Conservation (phyloP, 768 basidiomycete genomes). For the Mycena polygramma region DNA sequence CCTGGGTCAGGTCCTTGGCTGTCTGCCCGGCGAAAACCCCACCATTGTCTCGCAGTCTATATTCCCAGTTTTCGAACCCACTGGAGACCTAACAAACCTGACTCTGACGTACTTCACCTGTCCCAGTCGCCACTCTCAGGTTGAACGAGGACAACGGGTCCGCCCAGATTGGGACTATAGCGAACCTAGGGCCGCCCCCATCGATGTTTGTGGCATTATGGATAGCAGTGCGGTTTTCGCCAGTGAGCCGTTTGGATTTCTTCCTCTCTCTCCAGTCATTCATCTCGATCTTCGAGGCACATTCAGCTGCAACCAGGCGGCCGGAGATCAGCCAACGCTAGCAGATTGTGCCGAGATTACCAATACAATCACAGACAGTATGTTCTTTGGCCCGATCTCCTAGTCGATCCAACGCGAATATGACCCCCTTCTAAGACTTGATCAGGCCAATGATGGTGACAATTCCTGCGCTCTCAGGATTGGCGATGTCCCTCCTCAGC, state of each 20-base stretch:
- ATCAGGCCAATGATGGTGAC: conserved; percentile 6
- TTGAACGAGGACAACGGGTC: background rate
- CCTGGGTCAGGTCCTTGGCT: too few relatives aligned
- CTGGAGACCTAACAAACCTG: too few relatives aligned
- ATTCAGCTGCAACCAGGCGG: conserved; percentile 19
- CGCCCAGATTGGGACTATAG: too few relatives aligned
- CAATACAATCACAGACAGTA: conserved; percentile 16
- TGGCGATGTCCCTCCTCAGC: conserved; percentile 5
- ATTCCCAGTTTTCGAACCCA: too few relatives aligned
- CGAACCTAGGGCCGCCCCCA: background rate
- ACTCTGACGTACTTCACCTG: conserved; percentile 21
- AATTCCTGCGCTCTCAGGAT: conserved; percentile 6
- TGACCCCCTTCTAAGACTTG: background rate
- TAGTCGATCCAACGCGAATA: too few relatives aligned
- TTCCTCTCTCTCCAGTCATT: too few relatives aligned
- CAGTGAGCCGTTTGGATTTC: background rate
- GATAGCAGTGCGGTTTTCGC: background rate
- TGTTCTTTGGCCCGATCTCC: background rate
- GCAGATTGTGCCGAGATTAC: conserved; percentile 10
- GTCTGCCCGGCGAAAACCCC: too few relatives aligned
- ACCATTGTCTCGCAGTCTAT: too few relatives aligned
- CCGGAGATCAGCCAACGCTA: conserved; percentile 1
- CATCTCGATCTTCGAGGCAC: background rate
- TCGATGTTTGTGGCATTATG: conserved; percentile 7
- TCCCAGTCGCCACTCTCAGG: conserved; percentile 11